phyloP scores from a whole-genome alignment of 768 basidiomycete species.

The Phaeolepiota aurea region DNA sequence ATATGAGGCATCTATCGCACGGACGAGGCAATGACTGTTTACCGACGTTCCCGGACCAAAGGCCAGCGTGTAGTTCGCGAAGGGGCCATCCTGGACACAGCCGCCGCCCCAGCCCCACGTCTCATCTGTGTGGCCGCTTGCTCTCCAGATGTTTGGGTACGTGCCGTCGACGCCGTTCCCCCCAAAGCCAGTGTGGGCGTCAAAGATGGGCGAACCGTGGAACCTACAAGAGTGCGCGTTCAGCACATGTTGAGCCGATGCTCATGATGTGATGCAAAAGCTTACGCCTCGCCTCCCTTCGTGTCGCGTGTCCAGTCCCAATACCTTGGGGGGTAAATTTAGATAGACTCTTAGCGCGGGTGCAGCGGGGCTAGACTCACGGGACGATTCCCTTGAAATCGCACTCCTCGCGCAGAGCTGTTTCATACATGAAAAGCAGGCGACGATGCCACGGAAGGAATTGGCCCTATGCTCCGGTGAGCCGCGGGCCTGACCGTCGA shows the following conservation, averaged over 20 bases:
- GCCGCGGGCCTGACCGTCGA: no score
- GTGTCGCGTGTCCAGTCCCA: background rate
- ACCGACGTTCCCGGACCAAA: background rate
- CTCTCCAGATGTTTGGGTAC: conserved; percentile 3
- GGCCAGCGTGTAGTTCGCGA: background rate
- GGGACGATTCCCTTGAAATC: conserved; percentile 24
- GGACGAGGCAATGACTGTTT: conserved; percentile 1
- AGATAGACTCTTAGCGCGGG: background rate
- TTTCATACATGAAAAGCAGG: conserved; percentile 21
- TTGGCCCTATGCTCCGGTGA: no score
- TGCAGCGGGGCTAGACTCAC: conserved; percentile 12
- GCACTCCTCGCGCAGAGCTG: conserved; percentile 24
- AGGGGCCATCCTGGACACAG: conserved; percentile 2
- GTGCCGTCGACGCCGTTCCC: conserved; percentile 10
- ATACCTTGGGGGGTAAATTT: no score
- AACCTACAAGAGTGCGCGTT: conserved; percentile 5
- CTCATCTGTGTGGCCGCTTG: background rate
- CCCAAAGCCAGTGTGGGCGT: conserved; percentile 11
- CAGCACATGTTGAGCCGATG: background rate
- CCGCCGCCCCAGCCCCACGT: conserved; percentile 1
- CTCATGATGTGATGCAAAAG: no score
- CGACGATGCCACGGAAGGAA: conserved; percentile 31
- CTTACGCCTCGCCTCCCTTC: background rate
- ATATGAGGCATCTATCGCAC: background rate
- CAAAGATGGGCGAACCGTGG: conserved; percentile 9